phyloP scores from a whole-genome alignment of 2,329 filamentous ascomycete species.

The Ceratocystis cacaofunesta region DNA sequence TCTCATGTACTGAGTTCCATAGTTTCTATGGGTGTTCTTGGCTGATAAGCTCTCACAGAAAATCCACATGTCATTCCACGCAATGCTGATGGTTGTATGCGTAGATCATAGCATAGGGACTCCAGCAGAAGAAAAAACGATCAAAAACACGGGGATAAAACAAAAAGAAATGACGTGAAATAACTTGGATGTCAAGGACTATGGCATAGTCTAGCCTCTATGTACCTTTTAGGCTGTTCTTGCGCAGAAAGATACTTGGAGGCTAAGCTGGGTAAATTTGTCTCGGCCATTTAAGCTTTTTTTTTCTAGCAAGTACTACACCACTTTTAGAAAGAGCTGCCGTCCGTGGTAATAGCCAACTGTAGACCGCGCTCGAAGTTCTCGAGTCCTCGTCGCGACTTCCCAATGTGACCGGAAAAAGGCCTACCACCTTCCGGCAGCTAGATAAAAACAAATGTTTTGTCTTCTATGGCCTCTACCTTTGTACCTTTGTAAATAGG shows the following conservation, averaged over 20 bases:
- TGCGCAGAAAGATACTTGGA: neutral
- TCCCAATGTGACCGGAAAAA: neutral
- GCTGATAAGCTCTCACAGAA: neutral
- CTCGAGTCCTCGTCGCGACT: neutral
- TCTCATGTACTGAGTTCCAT: neutral
- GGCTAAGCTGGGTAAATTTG: neutral
- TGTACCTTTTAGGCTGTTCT: neutral
- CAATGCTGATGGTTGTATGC: neutral
- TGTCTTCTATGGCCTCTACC: too few relatives aligned
- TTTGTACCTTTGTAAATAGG: too few relatives aligned
- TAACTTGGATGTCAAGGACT: neutral
- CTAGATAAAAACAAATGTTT: too few relatives aligned
- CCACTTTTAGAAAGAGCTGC: neutral
- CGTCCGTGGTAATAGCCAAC: neutral
- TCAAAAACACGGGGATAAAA: neutral
- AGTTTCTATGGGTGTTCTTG: neutral
- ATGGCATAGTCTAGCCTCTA: neutral
- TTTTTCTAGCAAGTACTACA: neutral
- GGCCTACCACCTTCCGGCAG: too few relatives aligned
- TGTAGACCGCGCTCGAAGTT: neutral
- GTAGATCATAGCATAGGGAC: neutral
- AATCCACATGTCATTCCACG: neutral
- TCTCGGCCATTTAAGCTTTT: neutral
- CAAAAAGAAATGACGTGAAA: neutral
- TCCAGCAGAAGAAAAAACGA: neutral